Evolutionary conservation across 139 green algal genomes (phyloP).

Genomic region (Chlamydomonas sphaeroides): DNA sequence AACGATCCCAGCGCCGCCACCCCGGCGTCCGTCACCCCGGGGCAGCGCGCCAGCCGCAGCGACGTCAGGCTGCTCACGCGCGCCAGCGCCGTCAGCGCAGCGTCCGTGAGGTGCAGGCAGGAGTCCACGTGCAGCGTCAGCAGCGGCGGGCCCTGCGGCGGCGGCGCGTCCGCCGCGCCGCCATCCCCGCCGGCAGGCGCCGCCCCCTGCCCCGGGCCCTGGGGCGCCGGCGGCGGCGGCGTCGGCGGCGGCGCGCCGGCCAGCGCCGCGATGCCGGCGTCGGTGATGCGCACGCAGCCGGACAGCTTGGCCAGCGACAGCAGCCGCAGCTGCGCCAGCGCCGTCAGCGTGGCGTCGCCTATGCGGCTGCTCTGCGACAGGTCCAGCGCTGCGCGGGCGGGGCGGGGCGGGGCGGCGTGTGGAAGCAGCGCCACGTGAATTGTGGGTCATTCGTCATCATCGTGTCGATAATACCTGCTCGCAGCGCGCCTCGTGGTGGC

Average conservation of each 20-base stretch:
- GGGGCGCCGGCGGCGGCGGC: neutral
- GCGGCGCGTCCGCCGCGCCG: too few species aligned
- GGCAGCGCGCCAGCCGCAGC: slow-evolving; percentile 56
- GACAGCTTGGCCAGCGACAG: slow-evolving; percentile 52
- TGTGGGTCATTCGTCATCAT: too few species aligned
- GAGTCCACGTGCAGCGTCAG: slow-evolving; percentile 66
- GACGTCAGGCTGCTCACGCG: slow-evolving; percentile 52
- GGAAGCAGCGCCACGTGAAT: too few species aligned
- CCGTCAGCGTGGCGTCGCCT: slow-evolving; percentile 36
- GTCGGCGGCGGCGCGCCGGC: neutral
- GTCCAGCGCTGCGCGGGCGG: slow-evolving; percentile 48
- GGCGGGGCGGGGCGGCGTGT: too few species aligned
- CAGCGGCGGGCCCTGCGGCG: neutral
- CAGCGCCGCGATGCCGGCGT: slow-evolving; percentile 46
- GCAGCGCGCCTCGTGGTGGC: too few species aligned
- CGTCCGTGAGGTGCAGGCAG: slow-evolving; percentile 60
- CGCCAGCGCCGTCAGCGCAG: slow-evolving; percentile 37
- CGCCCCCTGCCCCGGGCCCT: neutral
- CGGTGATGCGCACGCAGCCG: slow-evolving; percentile 53
- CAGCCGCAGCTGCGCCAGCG: slow-evolving; percentile 33
- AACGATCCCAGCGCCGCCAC: slow-evolving; percentile 49
- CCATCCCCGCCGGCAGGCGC: neutral
- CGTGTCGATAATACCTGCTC: too few species aligned
- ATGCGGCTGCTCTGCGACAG: slow-evolving; percentile 49
- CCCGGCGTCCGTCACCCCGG: slow-evolving; percentile 54